phyloP scores from a whole-genome alignment of 2,329 filamentous ascomycete species.

The Claviceps sp. region DNA sequence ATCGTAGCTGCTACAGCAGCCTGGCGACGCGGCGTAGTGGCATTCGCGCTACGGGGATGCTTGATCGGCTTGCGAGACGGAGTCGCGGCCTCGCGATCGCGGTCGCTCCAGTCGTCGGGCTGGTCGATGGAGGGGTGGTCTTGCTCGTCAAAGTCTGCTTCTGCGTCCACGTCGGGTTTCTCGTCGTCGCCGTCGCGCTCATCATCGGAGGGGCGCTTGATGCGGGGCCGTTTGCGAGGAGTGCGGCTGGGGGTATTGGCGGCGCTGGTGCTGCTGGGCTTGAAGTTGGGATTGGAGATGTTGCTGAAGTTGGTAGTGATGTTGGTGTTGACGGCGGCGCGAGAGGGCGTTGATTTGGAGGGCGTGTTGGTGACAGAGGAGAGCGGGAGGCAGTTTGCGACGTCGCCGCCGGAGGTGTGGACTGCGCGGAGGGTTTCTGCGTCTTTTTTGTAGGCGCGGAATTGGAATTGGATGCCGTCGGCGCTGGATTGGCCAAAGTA shows the following conservation, averaged over 20 bases:
- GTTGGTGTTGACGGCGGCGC: neutral
- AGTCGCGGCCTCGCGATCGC: slow-evolving; percentile 15
- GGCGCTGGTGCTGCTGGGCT: neutral
- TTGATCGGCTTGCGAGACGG: slow-evolving; percentile 21
- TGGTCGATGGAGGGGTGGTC: neutral
- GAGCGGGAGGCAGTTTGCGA: slow-evolving; percentile 25
- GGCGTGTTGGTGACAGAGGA: slow-evolving; percentile 16
- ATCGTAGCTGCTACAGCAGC: slow-evolving; percentile 23
- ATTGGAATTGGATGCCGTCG: slow-evolving; percentile 47
- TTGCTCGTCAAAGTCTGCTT: slow-evolving; percentile 11
- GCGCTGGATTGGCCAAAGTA: slow-evolving; percentile 46
- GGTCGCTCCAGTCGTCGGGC: neutral
- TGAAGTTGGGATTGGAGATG: no score
- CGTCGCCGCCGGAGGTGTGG: slow-evolving; percentile 31
- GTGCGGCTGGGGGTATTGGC: slow-evolving; percentile 8
- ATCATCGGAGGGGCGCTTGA: slow-evolving; percentile 17
- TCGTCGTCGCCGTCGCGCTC: slow-evolving; percentile 16
- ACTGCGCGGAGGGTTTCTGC: slow-evolving; percentile 33
- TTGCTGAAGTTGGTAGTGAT: no score
- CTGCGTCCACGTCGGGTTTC: slow-evolving; percentile 15
- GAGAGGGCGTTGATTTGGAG: slow-evolving; percentile 12
- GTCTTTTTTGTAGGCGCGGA: slow-evolving; percentile 40
- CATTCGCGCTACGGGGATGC: slow-evolving; percentile 10
- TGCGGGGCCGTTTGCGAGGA: slow-evolving; percentile 14
- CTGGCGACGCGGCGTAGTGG: slow-evolving; percentile 16